Evolutionary conservation across 768 basidiomycete genomes (phyloP).

Genomic region (Boletus sensibilis): DNA sequence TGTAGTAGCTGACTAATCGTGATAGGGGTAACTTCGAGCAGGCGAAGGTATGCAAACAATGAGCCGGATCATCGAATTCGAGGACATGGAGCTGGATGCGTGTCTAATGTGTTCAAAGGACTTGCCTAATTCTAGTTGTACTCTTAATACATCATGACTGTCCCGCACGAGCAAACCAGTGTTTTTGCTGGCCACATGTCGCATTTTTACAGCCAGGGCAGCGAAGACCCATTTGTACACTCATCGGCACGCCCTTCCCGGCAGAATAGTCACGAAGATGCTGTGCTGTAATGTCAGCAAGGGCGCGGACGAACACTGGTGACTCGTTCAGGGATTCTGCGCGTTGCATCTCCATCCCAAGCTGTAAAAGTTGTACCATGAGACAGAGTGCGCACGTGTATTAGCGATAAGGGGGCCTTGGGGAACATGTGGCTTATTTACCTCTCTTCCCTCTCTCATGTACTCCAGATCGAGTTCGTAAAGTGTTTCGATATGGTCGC

Average conservation of each 20-base stretch:
- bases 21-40: not conserved
- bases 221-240: constrained; percentile 78
- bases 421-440: constrained; percentile 35
- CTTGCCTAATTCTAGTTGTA: not conserved
- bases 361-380: constrained; percentile 44
- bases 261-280: constrained; percentile 67
- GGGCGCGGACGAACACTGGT: constrained; percentile 90
- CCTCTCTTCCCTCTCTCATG: constrained; percentile 85
- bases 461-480: constrained; percentile 97
- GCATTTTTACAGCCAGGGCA: constrained; percentile 94
- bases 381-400: constrained; percentile 6
- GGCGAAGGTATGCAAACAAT: too few species aligned
- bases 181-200: constrained; percentile 84
- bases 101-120: not conserved
- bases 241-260: constrained; percentile 60
- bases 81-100: not conserved
- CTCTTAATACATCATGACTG: constrained; percentile 33
- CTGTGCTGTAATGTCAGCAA: constrained; percentile 84
- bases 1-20: constrained; percentile 28
- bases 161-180: constrained; percentile 84
- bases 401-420: not conserved
- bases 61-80: too few species aligned
- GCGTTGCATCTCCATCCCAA: constrained; percentile 86
- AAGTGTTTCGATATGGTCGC: constrained; percentile 98
- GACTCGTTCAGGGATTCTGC: constrained; percentile 93